phyloP scores from a whole-genome alignment of 768 basidiomycete species.

The Pisolithus marmoratus region DNA sequence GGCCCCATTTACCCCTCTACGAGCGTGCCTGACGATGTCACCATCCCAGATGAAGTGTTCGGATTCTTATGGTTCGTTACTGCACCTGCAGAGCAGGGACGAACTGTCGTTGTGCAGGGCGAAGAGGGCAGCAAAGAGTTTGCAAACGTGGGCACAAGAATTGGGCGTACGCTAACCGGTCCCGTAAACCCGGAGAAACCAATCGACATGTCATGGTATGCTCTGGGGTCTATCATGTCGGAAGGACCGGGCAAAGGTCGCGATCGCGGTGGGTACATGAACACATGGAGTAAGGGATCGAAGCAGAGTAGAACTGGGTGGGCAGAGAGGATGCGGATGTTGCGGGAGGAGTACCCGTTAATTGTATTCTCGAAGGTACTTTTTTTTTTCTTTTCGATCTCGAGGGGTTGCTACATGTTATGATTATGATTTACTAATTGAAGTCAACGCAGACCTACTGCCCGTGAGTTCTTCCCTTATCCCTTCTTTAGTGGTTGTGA shows the following conservation, averaged over 20 bases:
- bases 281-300: conserved; percentile 13
- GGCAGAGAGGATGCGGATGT: conserved; percentile 29
- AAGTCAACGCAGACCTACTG: conserved; percentile 57
- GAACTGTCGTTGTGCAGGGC: conserved; percentile 4
- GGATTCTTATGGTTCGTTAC: conserved; percentile 67
- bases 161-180: conserved; percentile 27
- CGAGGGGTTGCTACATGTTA: background rate
- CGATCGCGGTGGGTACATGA: conserved; percentile 1
- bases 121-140: background rate
- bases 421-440: background rate
- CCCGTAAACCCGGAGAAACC: conserved; percentile 43
- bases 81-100: conserved; percentile 23
- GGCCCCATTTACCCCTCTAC: conserved; percentile 29
- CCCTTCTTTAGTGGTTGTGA: background rate
- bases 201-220: conserved; percentile 50
- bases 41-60: conserved; percentile 52
- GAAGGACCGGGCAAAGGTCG: background rate
- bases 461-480: conserved; percentile 45
- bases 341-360: conserved; percentile 53
- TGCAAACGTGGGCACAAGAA: conserved; percentile 23
- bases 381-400: conserved; percentile 3
- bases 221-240: conserved; percentile 31
- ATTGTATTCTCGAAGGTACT: conserved; percentile 79
- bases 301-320: conserved; percentile 34
- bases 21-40: conserved; percentile 34